Percentiles rank a stretch among this genome's conserved stretches.
Conservation (phyloP, 2,329 filamentous ascomycete genomes). For the Dothistroma pini region DNA sequence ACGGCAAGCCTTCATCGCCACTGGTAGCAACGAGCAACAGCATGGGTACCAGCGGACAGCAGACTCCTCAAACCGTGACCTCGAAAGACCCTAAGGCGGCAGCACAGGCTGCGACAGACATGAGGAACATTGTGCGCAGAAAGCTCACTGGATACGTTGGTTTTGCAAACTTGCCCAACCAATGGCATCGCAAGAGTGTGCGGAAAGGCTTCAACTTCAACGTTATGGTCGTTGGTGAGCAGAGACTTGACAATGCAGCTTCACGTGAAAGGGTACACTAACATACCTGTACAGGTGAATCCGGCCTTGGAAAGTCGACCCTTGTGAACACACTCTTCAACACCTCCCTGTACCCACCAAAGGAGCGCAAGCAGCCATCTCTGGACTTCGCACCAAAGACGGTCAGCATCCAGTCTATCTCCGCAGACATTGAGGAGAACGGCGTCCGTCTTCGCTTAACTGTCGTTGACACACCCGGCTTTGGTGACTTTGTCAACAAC, state of each 20-base stretch:
- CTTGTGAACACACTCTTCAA: constrained; percentile 99
- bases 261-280: constrained; percentile 12
- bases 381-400: constrained; percentile 96
- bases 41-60: constrained; percentile 49
- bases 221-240: constrained; percentile 99
- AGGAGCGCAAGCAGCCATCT: constrained; percentile 96
- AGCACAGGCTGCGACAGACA: constrained; percentile 50
- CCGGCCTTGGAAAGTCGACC: constrained; percentile 97
- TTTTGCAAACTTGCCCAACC: constrained; percentile 97
- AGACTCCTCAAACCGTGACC: constrained; percentile 56
- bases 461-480: constrained; percentile 95
- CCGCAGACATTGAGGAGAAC: constrained; percentile 83
- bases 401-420: constrained; percentile 53
- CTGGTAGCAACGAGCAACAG: constrained; percentile 57
- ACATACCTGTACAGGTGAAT: constrained; percentile 68
- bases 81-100: constrained; percentile 61
- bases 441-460: constrained; percentile 94
- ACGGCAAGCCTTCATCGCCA: constrained; percentile 53
- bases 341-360: constrained; percentile 96
- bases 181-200: constrained; percentile 99
- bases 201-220: constrained; percentile 99
- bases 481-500: constrained; percentile 99
- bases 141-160: constrained; percentile 98
- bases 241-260: neutral
- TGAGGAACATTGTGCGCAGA: constrained; percentile 94